These are phyloP conservation scores for Arbutus unedo DNA, from an alignment of 148 eudicot species.

Conservation along the genomic window DNA sequence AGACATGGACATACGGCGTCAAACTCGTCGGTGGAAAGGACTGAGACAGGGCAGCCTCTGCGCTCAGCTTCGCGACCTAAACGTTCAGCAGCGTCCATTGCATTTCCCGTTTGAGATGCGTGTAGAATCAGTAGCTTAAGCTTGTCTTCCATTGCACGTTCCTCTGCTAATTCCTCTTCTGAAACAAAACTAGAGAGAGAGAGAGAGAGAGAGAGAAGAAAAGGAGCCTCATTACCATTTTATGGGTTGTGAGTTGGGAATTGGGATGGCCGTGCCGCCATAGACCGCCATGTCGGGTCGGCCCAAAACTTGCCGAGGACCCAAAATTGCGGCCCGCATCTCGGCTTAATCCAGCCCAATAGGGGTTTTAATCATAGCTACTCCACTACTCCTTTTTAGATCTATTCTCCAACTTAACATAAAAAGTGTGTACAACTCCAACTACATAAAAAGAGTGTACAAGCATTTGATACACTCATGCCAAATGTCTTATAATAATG, in stretches of 20 bases:
- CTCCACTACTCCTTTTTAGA: too few species aligned
- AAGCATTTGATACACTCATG: too few species aligned
- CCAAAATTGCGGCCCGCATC: too few species aligned
- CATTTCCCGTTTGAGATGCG: constrained; percentile 82
- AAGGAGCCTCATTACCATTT: background rate
- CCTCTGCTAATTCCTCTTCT: background rate
- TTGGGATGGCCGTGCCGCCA: background rate
- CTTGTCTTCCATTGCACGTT: constrained; percentile 42
- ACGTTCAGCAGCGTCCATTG: constrained; percentile 81
- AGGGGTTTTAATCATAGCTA: too few species aligned
- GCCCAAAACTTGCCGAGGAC: background rate
- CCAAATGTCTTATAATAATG: too few species aligned
- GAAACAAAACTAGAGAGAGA: background rate
- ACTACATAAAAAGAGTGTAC: too few species aligned
- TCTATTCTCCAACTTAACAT: too few species aligned
- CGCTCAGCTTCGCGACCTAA: constrained; percentile 81
- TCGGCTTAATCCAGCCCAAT: too few species aligned
- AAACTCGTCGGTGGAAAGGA: constrained; percentile 62
- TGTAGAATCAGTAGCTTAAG: constrained; percentile 53
- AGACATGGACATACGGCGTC: constrained; percentile 46
- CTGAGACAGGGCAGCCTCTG: constrained; percentile 56
- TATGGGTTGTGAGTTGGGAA: background rate
- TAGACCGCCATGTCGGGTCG: background rate
- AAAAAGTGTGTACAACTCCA: too few species aligned
- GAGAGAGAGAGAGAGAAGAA: background rate